Evolutionary conservation across 371 early-diverging fungal species (phyloP).

Genomic region (Blakeslea trispora): DNA sequence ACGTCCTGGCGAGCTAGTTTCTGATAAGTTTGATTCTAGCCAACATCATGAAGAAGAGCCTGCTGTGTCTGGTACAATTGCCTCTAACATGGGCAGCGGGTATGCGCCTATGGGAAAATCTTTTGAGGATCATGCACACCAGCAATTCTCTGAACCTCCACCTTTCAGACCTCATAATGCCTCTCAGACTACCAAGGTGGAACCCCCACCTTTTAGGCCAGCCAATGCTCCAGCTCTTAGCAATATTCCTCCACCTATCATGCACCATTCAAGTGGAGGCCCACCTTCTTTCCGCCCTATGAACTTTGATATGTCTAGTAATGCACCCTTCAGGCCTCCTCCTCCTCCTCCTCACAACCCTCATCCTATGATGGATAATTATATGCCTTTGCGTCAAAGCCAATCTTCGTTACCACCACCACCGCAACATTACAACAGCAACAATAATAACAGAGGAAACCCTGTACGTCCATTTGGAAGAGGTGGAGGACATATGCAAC

Average conservation of each 20-base stretch:
- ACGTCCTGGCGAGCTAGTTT: slow-evolving; percentile 85
- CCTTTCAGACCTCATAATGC: slow-evolving; percentile 49
- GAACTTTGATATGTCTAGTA: slow-evolving; percentile 8
- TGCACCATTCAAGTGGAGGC: slow-evolving; percentile 13
- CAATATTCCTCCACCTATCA: background rate
- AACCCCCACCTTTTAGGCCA: slow-evolving; percentile 45
- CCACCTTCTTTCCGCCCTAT: slow-evolving; percentile 41
- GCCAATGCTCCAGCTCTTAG: slow-evolving; percentile 12
- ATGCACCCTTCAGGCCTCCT: slow-evolving; percentile 27
- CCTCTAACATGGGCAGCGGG: too few relatives aligned
- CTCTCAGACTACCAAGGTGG: slow-evolving; percentile 36
- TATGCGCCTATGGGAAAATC: slow-evolving; percentile 4
- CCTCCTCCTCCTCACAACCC: slow-evolving; percentile 28
- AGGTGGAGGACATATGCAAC: slow-evolving; percentile 14
- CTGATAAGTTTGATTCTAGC: slow-evolving; percentile 63
- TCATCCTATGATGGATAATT: slow-evolving; percentile 22
- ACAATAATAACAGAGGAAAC: slow-evolving; percentile 10
- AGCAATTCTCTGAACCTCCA: slow-evolving; percentile 42
- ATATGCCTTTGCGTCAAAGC: slow-evolving; percentile 10
- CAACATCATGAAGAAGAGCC: slow-evolving; percentile 56
- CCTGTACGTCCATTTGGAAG: slow-evolving; percentile 8
- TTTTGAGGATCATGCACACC: slow-evolving; percentile 44
- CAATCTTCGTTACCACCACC: slow-evolving; percentile 1
- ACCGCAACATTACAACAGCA: slow-evolving; percentile 13
- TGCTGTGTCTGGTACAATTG: slow-evolving; percentile 9